Percentiles rank a stretch among this genome's conserved stretches.
These are phyloP conservation scores for Colletotrichum ledebouriae DNA, from an alignment of 2,329 filamentous ascomycete species.

Conservation along the genomic window DNA sequence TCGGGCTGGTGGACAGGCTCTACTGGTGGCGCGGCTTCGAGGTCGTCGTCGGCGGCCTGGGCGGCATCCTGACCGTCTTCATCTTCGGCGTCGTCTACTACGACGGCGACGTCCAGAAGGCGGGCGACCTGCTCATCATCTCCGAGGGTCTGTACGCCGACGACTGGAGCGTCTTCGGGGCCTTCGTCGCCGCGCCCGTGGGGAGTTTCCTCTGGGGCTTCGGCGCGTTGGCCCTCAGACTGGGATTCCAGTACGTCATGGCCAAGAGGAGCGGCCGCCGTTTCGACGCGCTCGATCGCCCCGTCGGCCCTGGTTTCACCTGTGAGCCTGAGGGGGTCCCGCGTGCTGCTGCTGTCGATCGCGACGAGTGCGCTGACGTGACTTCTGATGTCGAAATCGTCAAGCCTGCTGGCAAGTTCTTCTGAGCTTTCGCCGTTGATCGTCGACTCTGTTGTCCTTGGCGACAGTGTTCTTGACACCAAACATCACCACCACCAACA, in stretches of 20 bases:
- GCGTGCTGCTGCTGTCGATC: conserved; percentile 41
- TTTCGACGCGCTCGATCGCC: conserved; percentile 78
- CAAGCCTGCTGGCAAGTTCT: conserved; percentile 66
- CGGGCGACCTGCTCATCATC: conserved; percentile 77
- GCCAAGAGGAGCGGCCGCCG: conserved; percentile 70
- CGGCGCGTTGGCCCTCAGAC: conserved; percentile 70
- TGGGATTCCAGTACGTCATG: conserved; percentile 69
- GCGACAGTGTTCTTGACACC: no score
- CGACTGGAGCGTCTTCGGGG: conserved; percentile 87
- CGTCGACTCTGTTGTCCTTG: background rate
- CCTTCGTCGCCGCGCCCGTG: conserved; percentile 83
- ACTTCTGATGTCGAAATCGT: conserved; percentile 52
- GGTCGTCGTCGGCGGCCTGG: conserved; percentile 81
- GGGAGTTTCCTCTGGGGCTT: conserved; percentile 81
- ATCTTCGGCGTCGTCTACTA: conserved; percentile 87
- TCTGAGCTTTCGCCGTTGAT: conserved; percentile 51
- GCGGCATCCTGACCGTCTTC: conserved; percentile 84
- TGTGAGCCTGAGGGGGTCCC: conserved; percentile 36
- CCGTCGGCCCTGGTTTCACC: conserved; percentile 45
- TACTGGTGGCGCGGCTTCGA: conserved; percentile 87
- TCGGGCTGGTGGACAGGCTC: conserved; percentile 75
- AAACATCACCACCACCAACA: background rate
- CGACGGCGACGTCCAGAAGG: conserved; percentile 75
- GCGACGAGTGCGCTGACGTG: conserved; percentile 46
- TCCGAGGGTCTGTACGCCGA: conserved; percentile 80